Percentiles rank a stretch among this genome's conserved stretches.
Evolutionary conservation across 148 eudicot genomes (phyloP).

Genomic region (Fagopyrum homotropicum): DNA sequence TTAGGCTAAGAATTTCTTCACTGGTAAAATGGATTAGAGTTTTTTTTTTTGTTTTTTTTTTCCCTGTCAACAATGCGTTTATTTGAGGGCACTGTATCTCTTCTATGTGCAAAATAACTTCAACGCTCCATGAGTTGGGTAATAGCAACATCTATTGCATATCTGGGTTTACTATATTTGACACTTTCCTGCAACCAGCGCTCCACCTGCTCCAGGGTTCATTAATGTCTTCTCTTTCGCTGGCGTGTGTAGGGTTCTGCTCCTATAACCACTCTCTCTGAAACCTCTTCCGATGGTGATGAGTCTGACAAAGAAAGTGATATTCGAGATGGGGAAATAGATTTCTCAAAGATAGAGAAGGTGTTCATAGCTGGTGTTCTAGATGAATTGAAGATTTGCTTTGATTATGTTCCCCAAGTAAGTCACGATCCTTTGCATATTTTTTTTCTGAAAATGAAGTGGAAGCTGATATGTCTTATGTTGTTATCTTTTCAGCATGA

Average conservation of each 20-base stretch:
- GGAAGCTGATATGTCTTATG: conserved; percentile 11
- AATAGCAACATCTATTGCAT: neutral
- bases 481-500: conserved; percentile 34
- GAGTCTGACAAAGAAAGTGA: conserved; percentile 39
- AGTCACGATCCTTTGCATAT: neutral
- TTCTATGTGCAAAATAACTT: neutral
- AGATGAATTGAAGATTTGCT: conserved; percentile 78
- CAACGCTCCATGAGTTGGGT: neutral
- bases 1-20: neutral
- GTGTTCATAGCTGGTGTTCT: conserved; percentile 74
- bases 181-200: neutral
- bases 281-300: conserved; percentile 80
- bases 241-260: conserved; percentile 50
- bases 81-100: neutral
- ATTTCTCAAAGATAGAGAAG: conserved; percentile 46
- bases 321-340: conserved; percentile 28
- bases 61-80: neutral
- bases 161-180: neutral
- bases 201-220: neutral
- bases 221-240: neutral
- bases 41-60: neutral
- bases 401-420: conserved; percentile 64
- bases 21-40: neutral
- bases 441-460: conserved; percentile 10
- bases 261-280: conserved; percentile 67